phyloP scores from a whole-genome alignment of 805 yeast species.

The Clavispora asparagi region DNA sequence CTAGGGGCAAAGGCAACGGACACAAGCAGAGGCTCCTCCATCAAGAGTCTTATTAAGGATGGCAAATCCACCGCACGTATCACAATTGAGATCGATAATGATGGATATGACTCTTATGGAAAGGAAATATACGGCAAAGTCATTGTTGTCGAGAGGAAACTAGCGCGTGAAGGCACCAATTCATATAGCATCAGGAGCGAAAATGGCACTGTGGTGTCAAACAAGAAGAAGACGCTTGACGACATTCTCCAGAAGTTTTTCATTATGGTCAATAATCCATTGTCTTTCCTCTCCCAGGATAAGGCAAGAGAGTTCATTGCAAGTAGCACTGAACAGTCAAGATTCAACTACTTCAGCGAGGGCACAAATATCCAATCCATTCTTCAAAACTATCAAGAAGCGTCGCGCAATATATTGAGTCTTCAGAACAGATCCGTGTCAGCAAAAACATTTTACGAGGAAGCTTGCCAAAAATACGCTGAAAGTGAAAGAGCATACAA shows the following conservation, averaged over 20 bases:
- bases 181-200: constrained; percentile 53
- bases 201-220: constrained; percentile 48
- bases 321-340: constrained; percentile 63
- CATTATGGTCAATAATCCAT: constrained; percentile 81
- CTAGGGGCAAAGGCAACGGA: constrained; percentile 84
- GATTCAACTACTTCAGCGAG: constrained; percentile 72
- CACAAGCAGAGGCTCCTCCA: constrained; percentile 76
- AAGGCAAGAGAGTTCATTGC: constrained; percentile 88
- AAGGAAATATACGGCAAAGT: constrained; percentile 62
- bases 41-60: constrained; percentile 68
- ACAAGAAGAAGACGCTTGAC: constrained; percentile 60
- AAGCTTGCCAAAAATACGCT: constrained; percentile 23
- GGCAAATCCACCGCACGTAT: constrained; percentile 70
- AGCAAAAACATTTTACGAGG: constrained; percentile 20
- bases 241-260: constrained; percentile 65
- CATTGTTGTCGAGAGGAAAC: constrained; percentile 65
- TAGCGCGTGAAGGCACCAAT: constrained; percentile 48
- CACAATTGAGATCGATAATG: constrained; percentile 57
- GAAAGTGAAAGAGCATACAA: constrained; percentile 27
- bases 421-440: constrained; percentile 23
- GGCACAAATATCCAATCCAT: constrained; percentile 74
- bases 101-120: constrained; percentile 59
- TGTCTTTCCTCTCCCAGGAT: constrained; percentile 90
- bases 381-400: constrained; percentile 43
- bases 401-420: constrained; percentile 24